Evolutionary conservation across 768 basidiomycete genomes (phyloP).

Genomic region (Pholiota molesta): DNA sequence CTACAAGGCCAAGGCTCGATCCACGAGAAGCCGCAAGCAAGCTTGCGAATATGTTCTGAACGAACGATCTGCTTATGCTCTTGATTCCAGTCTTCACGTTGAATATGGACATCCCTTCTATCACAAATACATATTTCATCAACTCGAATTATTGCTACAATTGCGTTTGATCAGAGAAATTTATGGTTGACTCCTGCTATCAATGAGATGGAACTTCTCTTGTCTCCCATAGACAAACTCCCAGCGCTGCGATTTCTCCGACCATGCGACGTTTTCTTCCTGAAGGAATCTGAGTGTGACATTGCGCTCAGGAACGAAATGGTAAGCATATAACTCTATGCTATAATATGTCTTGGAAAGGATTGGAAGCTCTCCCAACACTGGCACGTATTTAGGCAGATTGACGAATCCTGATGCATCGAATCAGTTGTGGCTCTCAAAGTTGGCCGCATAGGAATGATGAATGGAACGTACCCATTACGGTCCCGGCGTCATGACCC

Average conservation of each 20-base stretch:
- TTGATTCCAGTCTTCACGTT: neutral
- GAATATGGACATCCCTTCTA: neutral
- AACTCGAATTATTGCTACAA: neutral
- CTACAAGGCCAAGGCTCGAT: constrained; percentile 76
- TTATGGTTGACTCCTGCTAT: constrained; percentile 19
- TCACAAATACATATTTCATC: neutral
- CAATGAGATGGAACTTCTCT: constrained; percentile 48
- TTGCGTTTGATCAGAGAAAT: constrained; percentile 25
- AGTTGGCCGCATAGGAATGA: neutral
- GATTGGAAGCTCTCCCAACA: constrained; percentile 49
- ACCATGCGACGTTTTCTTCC: constrained; percentile 50
- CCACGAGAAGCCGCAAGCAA: constrained; percentile 88
- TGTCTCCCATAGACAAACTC: constrained; percentile 53
- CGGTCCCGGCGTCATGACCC: constrained; percentile 55
- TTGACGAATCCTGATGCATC: constrained; percentile 42
- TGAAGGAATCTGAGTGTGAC: constrained; percentile 46
- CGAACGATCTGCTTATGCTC: neutral
- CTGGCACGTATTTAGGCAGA: constrained; percentile 45
- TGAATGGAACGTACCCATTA: constrained; percentile 39
- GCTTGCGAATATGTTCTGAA: constrained; percentile 85
- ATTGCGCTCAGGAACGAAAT: constrained; percentile 51
- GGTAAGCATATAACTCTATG: constrained; percentile 54
- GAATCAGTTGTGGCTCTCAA: neutral
- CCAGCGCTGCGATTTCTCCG: constrained; percentile 40
- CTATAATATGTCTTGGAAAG: constrained; percentile 55